Percentiles rank a stretch among this genome's conserved stretches.
phyloP scores from a whole-genome alignment of 805 yeast species.

The Saccharomyces eubayanus region DNA sequence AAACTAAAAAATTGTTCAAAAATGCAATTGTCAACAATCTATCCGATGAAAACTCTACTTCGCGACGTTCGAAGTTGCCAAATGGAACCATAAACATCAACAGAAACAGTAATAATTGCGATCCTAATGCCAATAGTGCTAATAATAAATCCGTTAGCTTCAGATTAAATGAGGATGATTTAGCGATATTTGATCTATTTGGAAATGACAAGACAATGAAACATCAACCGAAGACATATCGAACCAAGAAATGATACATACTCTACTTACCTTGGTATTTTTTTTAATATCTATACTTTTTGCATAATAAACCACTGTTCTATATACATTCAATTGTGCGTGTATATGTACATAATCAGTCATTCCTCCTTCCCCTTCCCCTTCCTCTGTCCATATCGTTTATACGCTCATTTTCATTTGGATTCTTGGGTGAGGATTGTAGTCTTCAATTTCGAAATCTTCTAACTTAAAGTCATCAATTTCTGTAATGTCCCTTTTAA shows the following conservation, averaged over 20 bases:
- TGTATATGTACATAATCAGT: constrained; percentile 6
- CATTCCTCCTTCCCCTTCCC: constrained; percentile 36
- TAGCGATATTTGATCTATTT: constrained; percentile 37
- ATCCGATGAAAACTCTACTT: constrained; percentile 14
- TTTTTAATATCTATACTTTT: not conserved
- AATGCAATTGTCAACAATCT: constrained; percentile 27
- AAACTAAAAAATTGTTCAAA: constrained; percentile 20
- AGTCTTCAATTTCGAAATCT: constrained; percentile 74
- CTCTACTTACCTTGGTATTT: not conserved
- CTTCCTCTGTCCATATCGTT: constrained; percentile 1
- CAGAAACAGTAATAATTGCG: not conserved
- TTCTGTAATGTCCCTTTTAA: constrained; percentile 54
- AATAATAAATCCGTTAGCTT: constrained; percentile 14
- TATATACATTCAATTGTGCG: constrained; percentile 3
- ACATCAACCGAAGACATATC: constrained; percentile 19
- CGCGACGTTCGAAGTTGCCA: constrained; percentile 2
- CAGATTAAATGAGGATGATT: constrained; percentile 28
- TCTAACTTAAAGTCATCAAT: constrained; percentile 87
- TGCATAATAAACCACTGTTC: constrained; percentile 1
- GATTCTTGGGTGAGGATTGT: constrained; percentile 74
- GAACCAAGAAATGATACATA: constrained; percentile 9
- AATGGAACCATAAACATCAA: not conserved
- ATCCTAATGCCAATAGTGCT: not conserved
- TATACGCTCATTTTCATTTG: constrained; percentile 97
- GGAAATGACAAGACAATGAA: constrained; percentile 20